Evolutionary conservation across 73 alveolate species (phyloP).

Genomic region (Symbiodinium pilosum): DNA sequence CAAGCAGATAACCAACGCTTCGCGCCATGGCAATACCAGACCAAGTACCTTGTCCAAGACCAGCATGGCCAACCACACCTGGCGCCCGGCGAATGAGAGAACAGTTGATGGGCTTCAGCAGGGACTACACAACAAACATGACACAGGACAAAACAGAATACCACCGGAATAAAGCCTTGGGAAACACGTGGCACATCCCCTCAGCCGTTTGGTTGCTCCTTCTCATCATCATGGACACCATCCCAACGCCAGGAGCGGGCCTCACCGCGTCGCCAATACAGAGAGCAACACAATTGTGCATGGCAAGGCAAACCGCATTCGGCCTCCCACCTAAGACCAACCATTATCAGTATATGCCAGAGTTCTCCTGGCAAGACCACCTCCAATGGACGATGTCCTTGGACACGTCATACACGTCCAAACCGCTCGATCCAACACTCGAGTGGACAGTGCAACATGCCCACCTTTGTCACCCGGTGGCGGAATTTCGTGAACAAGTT

Average conservation of each 20-base stretch:
- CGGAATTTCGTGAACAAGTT: neutral
- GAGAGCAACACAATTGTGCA: too few species aligned
- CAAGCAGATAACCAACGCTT: neutral
- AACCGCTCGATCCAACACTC: neutral
- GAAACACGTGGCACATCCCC: too few species aligned
- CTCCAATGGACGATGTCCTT: neutral
- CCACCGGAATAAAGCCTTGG: too few species aligned
- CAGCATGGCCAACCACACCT: too few species aligned
- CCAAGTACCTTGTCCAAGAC: neutral
- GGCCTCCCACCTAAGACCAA: too few species aligned
- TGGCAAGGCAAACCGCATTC: too few species aligned
- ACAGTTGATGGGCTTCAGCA: neutral
- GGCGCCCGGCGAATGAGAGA: neutral
- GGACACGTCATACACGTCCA: neutral
- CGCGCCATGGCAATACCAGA: slow-evolving; percentile 42
- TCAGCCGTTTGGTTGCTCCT: too few species aligned
- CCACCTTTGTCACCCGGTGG: neutral
- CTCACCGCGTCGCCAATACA: too few species aligned
- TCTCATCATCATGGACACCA: too few species aligned
- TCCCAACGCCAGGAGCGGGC: too few species aligned
- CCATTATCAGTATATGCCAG: neutral
- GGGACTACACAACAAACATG: neutral
- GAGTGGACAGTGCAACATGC: neutral
- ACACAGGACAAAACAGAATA: too few species aligned
- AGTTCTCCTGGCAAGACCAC: neutral